A percentile compares a stretch with the other conserved stretches of the same genome.
These are phyloP conservation scores for Candida sp. DNA, from an alignment of 1,139 yeast species.

Conservation along the genomic window DNA sequence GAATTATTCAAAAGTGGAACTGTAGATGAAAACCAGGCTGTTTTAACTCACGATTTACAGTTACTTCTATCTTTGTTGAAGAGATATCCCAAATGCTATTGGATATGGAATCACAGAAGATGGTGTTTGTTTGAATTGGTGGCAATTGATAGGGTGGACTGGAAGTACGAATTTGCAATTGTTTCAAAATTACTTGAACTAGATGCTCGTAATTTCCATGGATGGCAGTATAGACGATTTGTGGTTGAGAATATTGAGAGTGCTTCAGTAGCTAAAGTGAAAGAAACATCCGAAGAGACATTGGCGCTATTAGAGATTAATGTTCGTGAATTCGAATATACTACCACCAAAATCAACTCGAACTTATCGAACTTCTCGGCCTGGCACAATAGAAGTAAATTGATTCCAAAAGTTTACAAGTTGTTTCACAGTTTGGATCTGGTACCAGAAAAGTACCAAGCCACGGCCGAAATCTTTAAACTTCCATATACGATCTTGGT, in stretches of 20 bases:
- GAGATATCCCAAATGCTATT: conserved; percentile 81
- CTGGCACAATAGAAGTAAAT: conserved; percentile 85
- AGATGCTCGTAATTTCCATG: conserved; percentile 88
- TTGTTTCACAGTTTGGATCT: conserved; percentile 12
- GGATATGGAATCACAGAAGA: conserved; percentile 94
- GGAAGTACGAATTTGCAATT: conserved; percentile 67
- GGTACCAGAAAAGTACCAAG: conserved; percentile 16
- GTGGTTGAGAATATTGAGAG: conserved; percentile 54
- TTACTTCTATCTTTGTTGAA: conserved; percentile 60
- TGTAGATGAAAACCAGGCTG: conserved; percentile 18
- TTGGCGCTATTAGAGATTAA: conserved; percentile 21
- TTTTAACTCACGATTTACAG: conserved; percentile 55
- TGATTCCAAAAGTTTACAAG: conserved; percentile 53
- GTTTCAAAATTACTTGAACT: conserved; percentile 64
- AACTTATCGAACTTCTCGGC: conserved; percentile 94
- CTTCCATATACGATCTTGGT: conserved; percentile 35
- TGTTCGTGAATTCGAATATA: conserved; percentile 65
- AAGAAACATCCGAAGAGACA: conserved; percentile 8
- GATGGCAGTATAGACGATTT: conserved; percentile 90
- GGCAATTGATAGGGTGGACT: conserved; percentile 42
- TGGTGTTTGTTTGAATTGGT: conserved; percentile 73
- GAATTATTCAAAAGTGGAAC: conserved; percentile 20
- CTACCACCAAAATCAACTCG: conserved; percentile 72
- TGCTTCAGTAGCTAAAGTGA: conserved; percentile 10
- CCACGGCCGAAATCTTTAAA: conserved; percentile 14